Evolutionary conservation across 2,329 filamentous ascomycete species (phyloP), one percentile per base, ranked within the genome.

Genomic region (Alternaria panax): DNA sequence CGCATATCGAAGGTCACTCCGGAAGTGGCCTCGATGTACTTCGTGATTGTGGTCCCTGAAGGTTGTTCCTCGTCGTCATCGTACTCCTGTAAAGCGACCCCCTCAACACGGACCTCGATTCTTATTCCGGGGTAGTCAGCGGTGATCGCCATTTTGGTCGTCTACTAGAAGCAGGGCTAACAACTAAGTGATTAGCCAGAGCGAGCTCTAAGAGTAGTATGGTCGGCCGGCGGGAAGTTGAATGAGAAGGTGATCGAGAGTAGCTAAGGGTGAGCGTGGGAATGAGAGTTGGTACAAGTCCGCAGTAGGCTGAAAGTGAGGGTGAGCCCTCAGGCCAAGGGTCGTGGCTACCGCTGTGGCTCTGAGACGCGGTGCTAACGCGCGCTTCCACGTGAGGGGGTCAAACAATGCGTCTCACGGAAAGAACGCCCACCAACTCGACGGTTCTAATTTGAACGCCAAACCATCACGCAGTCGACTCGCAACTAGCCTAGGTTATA

Each of bases 11-110:
- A 40, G 4, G 8, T 20, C 9, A 9, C 18, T 12, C 64, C 72
- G 1, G 73, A 70, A 3, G 38, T 38, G 0, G 71, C 69, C 46
- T 78, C 72, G 16, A 79, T 63, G 45, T 78, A 79, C 24, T 72
- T 79, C 0, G 65, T 71, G 2, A 69, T 51, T 0, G 57, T 60
- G 2, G 48, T 61, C 0, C 48, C 30, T 1, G 20, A 8, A 4
- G 4, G 43, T 34, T 54, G 27, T 2, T 67, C 59, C 1, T 76
- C 68, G 4, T 71, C 61, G 22, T 76, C 63, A 4, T 70, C 65
- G 42, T 72, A 74, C 45, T 79, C 75, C 18, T 64, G 34, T 9
- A 75, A 51, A 0, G 61, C 27, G 1, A 32, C 30, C 18, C 64
- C 66, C 16, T 72, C 61, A 28, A 68, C 60, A 6, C 59, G 41